Conservation (phyloP, 1,139 yeast species). For the Diutina catenulata region DNA sequence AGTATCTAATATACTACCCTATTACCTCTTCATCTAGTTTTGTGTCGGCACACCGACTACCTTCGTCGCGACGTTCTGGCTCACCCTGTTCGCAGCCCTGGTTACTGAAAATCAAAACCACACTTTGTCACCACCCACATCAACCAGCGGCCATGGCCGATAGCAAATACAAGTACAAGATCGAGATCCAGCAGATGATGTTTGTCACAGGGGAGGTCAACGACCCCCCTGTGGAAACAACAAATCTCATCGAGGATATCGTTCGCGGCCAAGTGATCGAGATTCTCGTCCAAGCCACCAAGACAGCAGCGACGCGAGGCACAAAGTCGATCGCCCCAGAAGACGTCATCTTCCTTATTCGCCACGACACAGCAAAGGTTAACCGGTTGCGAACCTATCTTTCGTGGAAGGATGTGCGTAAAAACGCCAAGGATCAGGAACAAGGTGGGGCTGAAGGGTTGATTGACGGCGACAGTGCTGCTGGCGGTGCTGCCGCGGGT, state of each 20-base stretch:
- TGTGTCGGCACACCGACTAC: too few relatives aligned
- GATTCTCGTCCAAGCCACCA: constrained; percentile 66
- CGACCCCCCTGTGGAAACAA: constrained; percentile 88
- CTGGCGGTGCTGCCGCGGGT: constrained; percentile 18
- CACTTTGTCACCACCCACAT: too few relatives aligned
- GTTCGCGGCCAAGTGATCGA: constrained; percentile 94
- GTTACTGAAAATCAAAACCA: too few relatives aligned
- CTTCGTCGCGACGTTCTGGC: too few relatives aligned
- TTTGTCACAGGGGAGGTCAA: constrained; percentile 92
- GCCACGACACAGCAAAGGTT: constrained; percentile 93
- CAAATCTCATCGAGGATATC: constrained; percentile 85
- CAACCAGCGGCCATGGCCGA: constrained; percentile 5
- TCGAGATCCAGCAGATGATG: constrained; percentile 97
- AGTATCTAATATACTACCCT: too few relatives aligned
- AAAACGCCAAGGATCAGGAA: constrained; percentile 94
- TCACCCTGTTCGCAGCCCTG: too few relatives aligned
- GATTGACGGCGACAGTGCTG: constrained; percentile 28
- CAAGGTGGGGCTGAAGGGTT: constrained; percentile 59
- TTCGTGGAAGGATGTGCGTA: constrained; percentile 96
- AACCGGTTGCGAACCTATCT: constrained; percentile 80
- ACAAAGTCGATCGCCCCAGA: constrained; percentile 83
- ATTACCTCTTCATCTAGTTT: too few relatives aligned
- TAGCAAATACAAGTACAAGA: constrained; percentile 56
- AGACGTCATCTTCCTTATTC: constrained; percentile 80
- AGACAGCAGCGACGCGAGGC: constrained; percentile 70